Conservation (phyloP, 805 yeast species). For the Monosporozyma unispora region DNA sequence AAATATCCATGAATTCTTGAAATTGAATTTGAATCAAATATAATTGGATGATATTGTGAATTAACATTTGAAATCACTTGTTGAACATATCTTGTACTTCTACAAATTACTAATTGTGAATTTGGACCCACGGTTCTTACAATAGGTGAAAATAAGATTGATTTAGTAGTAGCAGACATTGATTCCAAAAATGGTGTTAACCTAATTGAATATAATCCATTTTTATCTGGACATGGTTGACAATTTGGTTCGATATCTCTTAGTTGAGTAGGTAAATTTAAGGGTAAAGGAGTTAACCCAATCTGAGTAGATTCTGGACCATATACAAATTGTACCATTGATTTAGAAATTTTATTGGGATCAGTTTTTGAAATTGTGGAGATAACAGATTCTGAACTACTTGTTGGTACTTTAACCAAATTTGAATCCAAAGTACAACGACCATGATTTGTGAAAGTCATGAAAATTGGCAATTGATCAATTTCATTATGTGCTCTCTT, state of each 20-base stretch:
- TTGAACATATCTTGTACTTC: constrained; percentile 73
- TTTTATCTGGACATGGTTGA: neutral
- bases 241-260: neutral
- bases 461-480: constrained; percentile 1
- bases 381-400: neutral
- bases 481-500: neutral
- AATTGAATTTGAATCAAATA: constrained; percentile 86
- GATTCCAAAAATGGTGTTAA: constrained; percentile 83
- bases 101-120: constrained; percentile 58
- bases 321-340: constrained; percentile 5
- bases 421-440: neutral
- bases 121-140: constrained; percentile 65
- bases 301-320: neutral
- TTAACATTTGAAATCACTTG: constrained; percentile 62
- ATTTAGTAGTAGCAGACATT: constrained; percentile 56
- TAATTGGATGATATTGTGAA: constrained; percentile 67
- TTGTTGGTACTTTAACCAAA: neutral
- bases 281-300: constrained; percentile 7
- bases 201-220: constrained; percentile 39
- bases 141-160: constrained; percentile 78
- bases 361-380: neutral
- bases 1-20: constrained; percentile 87
- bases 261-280: constrained; percentile 13
- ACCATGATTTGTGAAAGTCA: constrained; percentile 3
- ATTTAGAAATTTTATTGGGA: neutral